Conservation (phyloP, 2,329 filamentous ascomycete genomes). For the Aureobasidium musti region DNA sequence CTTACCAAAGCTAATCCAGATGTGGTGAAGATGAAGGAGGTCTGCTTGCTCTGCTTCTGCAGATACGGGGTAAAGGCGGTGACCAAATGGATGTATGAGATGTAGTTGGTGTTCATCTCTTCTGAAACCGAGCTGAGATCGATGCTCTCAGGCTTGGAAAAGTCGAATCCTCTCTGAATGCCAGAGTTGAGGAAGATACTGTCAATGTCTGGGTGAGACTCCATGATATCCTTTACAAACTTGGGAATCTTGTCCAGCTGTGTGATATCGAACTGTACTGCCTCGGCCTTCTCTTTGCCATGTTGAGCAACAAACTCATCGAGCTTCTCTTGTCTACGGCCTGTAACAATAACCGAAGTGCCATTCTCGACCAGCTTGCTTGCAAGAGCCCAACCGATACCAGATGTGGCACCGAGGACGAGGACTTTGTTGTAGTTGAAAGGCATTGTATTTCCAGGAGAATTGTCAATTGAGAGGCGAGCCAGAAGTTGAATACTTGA, state of each 20-base stretch:
- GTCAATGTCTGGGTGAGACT: slow-evolving; percentile 54
- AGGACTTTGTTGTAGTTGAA: slow-evolving; percentile 58
- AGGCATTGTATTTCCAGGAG: slow-evolving; percentile 34
- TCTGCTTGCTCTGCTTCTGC: slow-evolving; percentile 48
- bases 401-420: slow-evolving; percentile 56
- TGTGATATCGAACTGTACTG: slow-evolving; percentile 55
- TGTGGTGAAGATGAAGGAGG: slow-evolving; percentile 52
- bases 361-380: slow-evolving; percentile 52
- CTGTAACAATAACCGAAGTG: slow-evolving; percentile 52
- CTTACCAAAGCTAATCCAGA: slow-evolving; percentile 53
- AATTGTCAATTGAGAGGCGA: not conserved
- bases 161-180: slow-evolving; percentile 55
- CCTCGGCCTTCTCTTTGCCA: slow-evolving; percentile 50
- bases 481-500: not conserved
- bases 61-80: slow-evolving; percentile 55
- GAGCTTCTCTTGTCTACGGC: slow-evolving; percentile 55
- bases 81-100: slow-evolving; percentile 53
- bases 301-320: slow-evolving; percentile 52
- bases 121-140: slow-evolving; percentile 48
- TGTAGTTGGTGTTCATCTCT: slow-evolving; percentile 56
- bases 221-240: slow-evolving; percentile 48
- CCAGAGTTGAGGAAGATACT: slow-evolving; percentile 56
- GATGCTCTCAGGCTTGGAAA: slow-evolving; percentile 51
- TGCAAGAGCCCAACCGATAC: slow-evolving; percentile 55
- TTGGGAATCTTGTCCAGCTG: slow-evolving; percentile 51